Percentiles rank a stretch among this genome's conserved stretches.
phyloP scores from a whole-genome alignment of 305 asterid species.

The Plantago lanceolata region DNA sequence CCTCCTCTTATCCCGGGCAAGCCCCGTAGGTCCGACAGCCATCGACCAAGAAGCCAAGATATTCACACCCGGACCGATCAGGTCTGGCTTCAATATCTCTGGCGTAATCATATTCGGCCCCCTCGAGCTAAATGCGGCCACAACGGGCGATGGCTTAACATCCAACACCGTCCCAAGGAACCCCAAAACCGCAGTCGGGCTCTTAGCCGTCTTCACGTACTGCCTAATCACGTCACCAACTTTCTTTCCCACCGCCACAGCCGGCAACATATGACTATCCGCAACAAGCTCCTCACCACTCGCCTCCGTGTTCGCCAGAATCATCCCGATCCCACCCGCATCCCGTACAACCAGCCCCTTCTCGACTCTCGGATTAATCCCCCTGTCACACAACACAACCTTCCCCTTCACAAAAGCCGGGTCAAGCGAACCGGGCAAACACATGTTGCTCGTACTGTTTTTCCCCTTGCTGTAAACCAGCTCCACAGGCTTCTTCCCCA shows the following conservation, averaged over 20 bases:
- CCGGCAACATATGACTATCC: conserved; percentile 55
- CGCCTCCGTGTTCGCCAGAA: conserved; percentile 55
- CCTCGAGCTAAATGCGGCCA: conserved; percentile 70
- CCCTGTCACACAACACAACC: conserved; percentile 55
- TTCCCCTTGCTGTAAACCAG: conserved; percentile 35
- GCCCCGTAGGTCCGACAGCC: conserved; percentile 49
- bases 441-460: conserved; percentile 37
- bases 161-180: conserved; percentile 61
- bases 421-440: conserved; percentile 45
- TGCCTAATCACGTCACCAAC: conserved; percentile 41
- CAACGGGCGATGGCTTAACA: conserved; percentile 82
- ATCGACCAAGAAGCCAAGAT: conserved; percentile 66
- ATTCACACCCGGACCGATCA: conserved; percentile 72
- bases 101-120: conserved; percentile 68
- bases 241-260: conserved; percentile 47
- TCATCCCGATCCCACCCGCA: conserved; percentile 65
- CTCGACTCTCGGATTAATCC: conserved; percentile 41
- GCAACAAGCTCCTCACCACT: conserved; percentile 59
- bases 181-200: conserved; percentile 39
- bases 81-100: conserved; percentile 72
- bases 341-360: conserved; percentile 45
- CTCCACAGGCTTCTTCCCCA: conserved; percentile 36
- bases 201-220: conserved; percentile 32
- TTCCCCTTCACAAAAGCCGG: conserved; percentile 44
- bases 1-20: conserved; percentile 38